phyloP scores from a whole-genome alignment of 2,329 filamentous ascomycete genomes.

The Colletotrichum sp. region DNA sequence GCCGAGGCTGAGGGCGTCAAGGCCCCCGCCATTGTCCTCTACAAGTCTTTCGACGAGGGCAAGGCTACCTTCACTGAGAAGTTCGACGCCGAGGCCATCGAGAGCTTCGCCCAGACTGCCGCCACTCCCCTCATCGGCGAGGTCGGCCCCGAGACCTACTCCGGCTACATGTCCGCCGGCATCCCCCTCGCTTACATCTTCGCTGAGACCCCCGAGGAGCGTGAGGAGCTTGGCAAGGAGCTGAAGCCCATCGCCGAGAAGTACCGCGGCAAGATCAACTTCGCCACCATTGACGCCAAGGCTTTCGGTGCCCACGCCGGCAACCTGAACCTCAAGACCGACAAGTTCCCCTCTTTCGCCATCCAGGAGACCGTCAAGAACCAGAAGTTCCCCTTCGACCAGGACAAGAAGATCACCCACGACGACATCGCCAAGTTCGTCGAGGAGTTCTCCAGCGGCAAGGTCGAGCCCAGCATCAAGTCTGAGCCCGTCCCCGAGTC shows the following conservation, averaged over 20 bases:
- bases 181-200: conserved; percentile 98
- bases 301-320: conserved; percentile 91
- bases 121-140: conserved; percentile 93
- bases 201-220: conserved; percentile 89
- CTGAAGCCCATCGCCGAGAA: conserved; percentile 89
- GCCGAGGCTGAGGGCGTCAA: conserved; percentile 91
- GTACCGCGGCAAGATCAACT: conserved; percentile 94
- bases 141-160: conserved; percentile 96
- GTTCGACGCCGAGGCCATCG: conserved; percentile 82
- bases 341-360: conserved; percentile 96
- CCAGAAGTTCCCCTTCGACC: conserved; percentile 94
- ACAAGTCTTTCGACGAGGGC: conserved; percentile 98
- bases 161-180: conserved; percentile 85
- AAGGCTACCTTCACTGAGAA: conserved; percentile 84
- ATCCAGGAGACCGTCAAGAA: conserved; percentile 97
- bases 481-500: conserved; percentile 95
- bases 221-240: conserved; percentile 74
- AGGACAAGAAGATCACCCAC: conserved; percentile 77
- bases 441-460: conserved; percentile 82
- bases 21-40: conserved; percentile 86
- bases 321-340: conserved; percentile 96
- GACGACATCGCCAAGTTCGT: conserved; percentile 81
- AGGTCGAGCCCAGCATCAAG: conserved; percentile 96
- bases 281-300: conserved; percentile 96
- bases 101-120: conserved; percentile 81